These are phyloP conservation scores for Poa annua DNA, from an alignment of 176 grass and related monocot genomes.

Conservation along the genomic window DNA sequence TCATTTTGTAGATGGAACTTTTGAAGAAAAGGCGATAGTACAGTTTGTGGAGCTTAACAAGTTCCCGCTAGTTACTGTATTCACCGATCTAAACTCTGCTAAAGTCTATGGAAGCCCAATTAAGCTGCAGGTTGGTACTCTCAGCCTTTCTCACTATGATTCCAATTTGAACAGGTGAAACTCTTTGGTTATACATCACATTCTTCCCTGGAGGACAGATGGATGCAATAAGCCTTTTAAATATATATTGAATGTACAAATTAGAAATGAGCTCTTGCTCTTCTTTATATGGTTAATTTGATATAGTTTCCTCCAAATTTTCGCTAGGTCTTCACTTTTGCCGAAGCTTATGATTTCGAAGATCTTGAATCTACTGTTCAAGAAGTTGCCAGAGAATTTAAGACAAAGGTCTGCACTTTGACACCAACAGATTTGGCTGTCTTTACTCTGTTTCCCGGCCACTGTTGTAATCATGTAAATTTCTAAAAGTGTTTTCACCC, in stretches of 20 bases:
- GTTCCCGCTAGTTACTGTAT: slow-evolving; percentile 79
- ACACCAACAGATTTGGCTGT: slow-evolving; percentile 9
- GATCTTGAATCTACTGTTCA: slow-evolving; percentile 63
- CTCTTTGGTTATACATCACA: not conserved
- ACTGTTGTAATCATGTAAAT: slow-evolving; percentile 12
- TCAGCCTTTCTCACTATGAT: slow-evolving; percentile 25
- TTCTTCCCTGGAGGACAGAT: not conserved
- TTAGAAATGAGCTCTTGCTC: not conserved
- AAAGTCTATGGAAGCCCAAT: slow-evolving; percentile 89
- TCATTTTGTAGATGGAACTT: slow-evolving; percentile 68
- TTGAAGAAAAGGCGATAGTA: slow-evolving; percentile 75
- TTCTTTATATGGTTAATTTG: slow-evolving; percentile 35
- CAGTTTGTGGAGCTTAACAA: slow-evolving; percentile 86
- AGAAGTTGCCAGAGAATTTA: slow-evolving; percentile 76
- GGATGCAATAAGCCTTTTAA: slow-evolving; percentile 10
- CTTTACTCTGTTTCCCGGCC: slow-evolving; percentile 8
- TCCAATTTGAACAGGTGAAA: slow-evolving; percentile 7
- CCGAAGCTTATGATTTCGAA: slow-evolving; percentile 81
- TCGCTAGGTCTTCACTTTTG: slow-evolving; percentile 80
- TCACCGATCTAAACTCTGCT: slow-evolving; percentile 84
- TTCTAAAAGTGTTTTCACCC: slow-evolving; percentile 26
- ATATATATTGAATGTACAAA: not conserved
- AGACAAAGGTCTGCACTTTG: slow-evolving; percentile 71
- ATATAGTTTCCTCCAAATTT: slow-evolving; percentile 43
- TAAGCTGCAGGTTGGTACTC: slow-evolving; percentile 76